Evolutionary conservation across 176 grass and related monocot species (phyloP), one percentile per base, ranked within the genome.

Genomic region (Oryza glaberrima): DNA sequence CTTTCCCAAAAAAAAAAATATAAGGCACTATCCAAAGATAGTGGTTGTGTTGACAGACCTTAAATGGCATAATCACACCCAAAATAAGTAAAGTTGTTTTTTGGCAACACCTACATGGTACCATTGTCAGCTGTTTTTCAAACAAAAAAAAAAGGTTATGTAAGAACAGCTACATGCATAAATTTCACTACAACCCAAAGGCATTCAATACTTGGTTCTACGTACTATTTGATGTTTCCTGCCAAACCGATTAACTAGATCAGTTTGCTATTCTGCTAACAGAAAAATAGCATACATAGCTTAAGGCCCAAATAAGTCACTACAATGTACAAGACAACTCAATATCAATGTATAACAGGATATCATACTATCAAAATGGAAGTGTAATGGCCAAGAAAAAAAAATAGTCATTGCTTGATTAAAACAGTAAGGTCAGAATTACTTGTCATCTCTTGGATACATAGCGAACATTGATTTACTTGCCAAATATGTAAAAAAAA

Each of bases 221-320:
- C 3, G 25, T 51, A 32, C 28, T 26, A 79, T 65, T 6, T 47
- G 41, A 12, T 79, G 44, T 86, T 74, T 79, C 11, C 28, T 51
- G 14, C 49, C 20, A 51, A 58, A 75, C 40, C 5, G 11, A 74
- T 2, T 66, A 80, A 80, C 56, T 73, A 66, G 6, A 4, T 80
- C 1, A 64, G 13, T 71, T 15, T 78, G 75, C 23, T 38, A 1
- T 30, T 36, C 49, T 52, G 15, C 15, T 52, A 52, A 71, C 40
- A 38, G 30, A 26, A 22, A 72, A 72, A 71, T 38, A 19, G 10
- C 34, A 3, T 72, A 3, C 6, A 54, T 26, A 54, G 11, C 22
- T 72, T 12, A 64, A 79, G 58, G 60, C 81, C 45, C 66, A 43
- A 58, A 70, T 72, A 83, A 78, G n/a, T 69, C 82, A 52, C 40